These are phyloP conservation scores for Dunaliella primolecta DNA, from an alignment of 139 green algal species.

Conservation along the genomic window DNA sequence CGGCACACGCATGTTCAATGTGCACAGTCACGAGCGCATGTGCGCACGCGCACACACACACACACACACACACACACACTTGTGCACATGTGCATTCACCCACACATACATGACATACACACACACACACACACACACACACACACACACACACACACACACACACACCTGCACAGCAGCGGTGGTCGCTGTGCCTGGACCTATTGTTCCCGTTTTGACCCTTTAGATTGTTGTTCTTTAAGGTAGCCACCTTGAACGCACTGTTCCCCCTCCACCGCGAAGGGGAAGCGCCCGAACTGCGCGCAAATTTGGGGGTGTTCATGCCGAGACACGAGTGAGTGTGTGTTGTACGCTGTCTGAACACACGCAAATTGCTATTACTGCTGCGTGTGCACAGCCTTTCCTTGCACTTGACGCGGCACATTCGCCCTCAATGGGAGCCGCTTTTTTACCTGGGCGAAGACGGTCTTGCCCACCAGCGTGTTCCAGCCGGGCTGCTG, in stretches of 20 bases:
- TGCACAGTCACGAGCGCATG: too few species aligned
- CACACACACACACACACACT: too few species aligned
- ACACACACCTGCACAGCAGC: constrained; percentile 24
- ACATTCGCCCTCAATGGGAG: too few species aligned
- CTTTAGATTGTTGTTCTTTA: constrained; percentile 20
- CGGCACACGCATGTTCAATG: too few species aligned
- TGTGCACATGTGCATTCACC: too few species aligned
- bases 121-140: too few species aligned
- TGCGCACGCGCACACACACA: too few species aligned
- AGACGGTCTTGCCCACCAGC: neutral
- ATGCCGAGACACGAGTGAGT: neutral
- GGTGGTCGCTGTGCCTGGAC: constrained; percentile 22
- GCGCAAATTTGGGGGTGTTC: neutral
- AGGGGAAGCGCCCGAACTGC: constrained; percentile 7
- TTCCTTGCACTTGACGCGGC: too few species aligned
- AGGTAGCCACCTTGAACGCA: constrained; percentile 30
- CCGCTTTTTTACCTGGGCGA: neutral
- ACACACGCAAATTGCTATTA: neutral
- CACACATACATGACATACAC: too few species aligned
- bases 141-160: too few species aligned
- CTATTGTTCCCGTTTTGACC: constrained; percentile 14
- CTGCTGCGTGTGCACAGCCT: too few species aligned
- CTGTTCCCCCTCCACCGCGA: constrained; percentile 14
- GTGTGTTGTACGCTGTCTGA: neutral
- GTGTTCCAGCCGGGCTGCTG: neutral